Base-by-base conservation (phyloP, 495 filamentous ascomycete species). In the Podospora anserina region DNA sequence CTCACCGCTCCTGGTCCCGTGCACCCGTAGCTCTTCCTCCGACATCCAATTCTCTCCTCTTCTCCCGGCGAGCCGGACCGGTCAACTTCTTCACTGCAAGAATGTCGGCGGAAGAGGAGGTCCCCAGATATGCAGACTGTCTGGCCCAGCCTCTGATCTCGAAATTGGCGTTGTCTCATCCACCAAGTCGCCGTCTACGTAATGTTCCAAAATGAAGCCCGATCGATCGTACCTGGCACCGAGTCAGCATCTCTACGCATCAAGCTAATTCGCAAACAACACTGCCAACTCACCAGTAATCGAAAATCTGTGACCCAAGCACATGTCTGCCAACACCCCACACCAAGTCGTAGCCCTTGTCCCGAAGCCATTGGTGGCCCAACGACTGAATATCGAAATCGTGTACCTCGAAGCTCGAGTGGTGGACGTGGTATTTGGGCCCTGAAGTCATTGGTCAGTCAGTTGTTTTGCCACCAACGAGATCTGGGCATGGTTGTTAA, bases 251-350 rank as follows among this genome's bases (percentile, higher is more conserved):
- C 23, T 23, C 23, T 23, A 23, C 23, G 23, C 39, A 49, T 16
- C 84, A 56, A 85, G 85, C 64, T 85, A 80, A 77, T 90, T 85
- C 34, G 82, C 82, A 54, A 80, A 82, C 16, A 83, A 81, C 18
- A 77, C 82, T 5, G 39, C 9, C 56, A 13, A 71, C 78, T 27
- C 75, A 84, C 83, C 89, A 86, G 78, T 92, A 90, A 75, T 92
- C 90, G 56, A 93, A 82, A 62, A 87, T 79, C 74, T 86, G 83
- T 68, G 81, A 80, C 55, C 86, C 81, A 74, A 91, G 68, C 59
- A 88, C 80, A 82, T 91, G 87, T 78, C 90, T 72, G 71, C 90
- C 80, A 71, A 89, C 83, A 3, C 89, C 89, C 90, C 90, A 92
- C 54, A 87, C 86, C 56, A 82, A 82, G 67, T 85, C 80, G 70